Conservation (phyloP, 352 stramenopile genomes). For the Elongisporangium senticosum region DNA sequence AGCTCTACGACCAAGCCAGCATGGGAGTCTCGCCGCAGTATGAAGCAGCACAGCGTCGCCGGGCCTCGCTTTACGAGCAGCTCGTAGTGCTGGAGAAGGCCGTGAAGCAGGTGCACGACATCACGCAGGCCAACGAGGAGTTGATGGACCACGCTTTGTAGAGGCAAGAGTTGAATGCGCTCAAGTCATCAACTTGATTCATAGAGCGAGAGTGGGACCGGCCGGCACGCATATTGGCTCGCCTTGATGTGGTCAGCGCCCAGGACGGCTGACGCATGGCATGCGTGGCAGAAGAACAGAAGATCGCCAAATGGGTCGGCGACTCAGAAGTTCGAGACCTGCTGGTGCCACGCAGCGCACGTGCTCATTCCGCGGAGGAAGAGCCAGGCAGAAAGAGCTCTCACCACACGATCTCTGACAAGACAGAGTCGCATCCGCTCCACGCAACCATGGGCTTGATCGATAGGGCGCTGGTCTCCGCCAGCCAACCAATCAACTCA, state of each 20-base stretch:
- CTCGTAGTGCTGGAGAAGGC: background rate
- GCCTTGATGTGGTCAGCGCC: background rate
- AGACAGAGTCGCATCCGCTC: background rate
- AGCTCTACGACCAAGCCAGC: background rate
- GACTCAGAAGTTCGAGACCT: background rate
- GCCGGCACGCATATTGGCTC: background rate
- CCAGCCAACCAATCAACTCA: background rate
- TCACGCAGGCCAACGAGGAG: background rate
- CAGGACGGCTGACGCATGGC: background rate
- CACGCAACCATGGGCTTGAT: background rate
- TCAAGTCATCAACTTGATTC: background rate
- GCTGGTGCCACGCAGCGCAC: background rate
- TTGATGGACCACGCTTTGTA: background rate
- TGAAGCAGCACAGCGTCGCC: background rate
- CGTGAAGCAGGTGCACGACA: background rate
- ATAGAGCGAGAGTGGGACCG: background rate
- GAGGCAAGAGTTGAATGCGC: background rate
- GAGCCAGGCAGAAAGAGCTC: background rate
- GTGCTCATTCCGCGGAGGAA: background rate
- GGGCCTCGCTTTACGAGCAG: background rate
- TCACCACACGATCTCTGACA: background rate
- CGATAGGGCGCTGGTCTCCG: background rate
- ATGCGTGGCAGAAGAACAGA: background rate
- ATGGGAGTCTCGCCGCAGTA: background rate
- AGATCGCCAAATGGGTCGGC: background rate